Conservation (phyloP, 2,329 filamentous ascomycete genomes). For the Alternaria angustiovoidea region DNA sequence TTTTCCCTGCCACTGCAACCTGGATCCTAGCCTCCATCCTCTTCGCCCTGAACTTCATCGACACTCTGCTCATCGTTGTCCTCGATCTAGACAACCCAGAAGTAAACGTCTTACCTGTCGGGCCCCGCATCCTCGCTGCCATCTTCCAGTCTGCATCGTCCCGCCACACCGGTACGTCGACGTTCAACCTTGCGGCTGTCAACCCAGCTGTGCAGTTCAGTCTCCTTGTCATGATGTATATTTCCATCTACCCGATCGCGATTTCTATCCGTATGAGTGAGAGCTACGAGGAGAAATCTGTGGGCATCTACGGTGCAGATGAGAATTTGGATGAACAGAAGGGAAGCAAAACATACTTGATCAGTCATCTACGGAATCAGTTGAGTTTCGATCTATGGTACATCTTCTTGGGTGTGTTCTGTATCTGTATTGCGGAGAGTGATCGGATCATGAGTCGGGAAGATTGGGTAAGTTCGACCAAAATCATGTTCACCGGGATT, state of each 20-base stretch:
- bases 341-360: slow-evolving; percentile 75
- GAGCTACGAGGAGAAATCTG: slow-evolving; percentile 90
- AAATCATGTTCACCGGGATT: too few relatives aligned
- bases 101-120: slow-evolving; percentile 72
- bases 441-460: slow-evolving; percentile 68
- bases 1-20: slow-evolving; percentile 88
- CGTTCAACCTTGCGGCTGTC: slow-evolving; percentile 77
- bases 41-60: slow-evolving; percentile 79
- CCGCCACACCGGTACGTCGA: slow-evolving; percentile 87
- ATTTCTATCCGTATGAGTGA: slow-evolving; percentile 94
- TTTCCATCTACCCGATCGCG: slow-evolving; percentile 94
- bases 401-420: slow-evolving; percentile 90
- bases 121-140: slow-evolving; percentile 81
- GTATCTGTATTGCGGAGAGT: slow-evolving; percentile 90
- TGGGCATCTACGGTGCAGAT: slow-evolving; percentile 73
- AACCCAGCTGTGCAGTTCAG: slow-evolving; percentile 93
- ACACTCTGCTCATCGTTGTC: slow-evolving; percentile 89
- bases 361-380: slow-evolving; percentile 88
- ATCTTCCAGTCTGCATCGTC: slow-evolving; percentile 91
- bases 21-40: slow-evolving; percentile 96
- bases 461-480: slow-evolving; percentile 48
- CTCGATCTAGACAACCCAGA: slow-evolving; percentile 80
- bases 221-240: slow-evolving; percentile 99
- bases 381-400: slow-evolving; percentile 98
- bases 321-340: slow-evolving; percentile 58